Evolutionary conservation across 306 rosid genomes (phyloP), one percentile per base, ranked within the genome.

Genomic region (Glycine tomentella): DNA sequence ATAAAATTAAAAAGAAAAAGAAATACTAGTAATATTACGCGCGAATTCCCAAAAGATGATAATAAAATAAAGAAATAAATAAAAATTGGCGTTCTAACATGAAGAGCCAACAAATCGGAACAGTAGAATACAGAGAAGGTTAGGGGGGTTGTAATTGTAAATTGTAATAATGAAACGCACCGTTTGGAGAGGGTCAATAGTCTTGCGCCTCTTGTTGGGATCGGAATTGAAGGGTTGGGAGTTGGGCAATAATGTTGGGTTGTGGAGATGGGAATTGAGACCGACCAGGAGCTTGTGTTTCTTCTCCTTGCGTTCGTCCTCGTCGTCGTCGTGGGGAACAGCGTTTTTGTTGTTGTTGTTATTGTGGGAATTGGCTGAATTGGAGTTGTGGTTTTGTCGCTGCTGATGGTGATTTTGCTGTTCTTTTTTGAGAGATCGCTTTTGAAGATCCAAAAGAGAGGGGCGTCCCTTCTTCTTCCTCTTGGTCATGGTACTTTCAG

Each of bases 401-500:
- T 5, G 44, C 44, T 38, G 44, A 0, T 38, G 44, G 6, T 61
- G 90, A 25, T 25, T 25, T 25, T 25, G 31, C 31, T 25, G 90
- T 51, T 89, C 95, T 49, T 88, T 75, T 45, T 85, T 91, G 77
- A 95, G 90, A 34, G 89, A 88, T 74, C 99, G 94, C 69, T 87
- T 95, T 90, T 93, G 97, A 79, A 95, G 98, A 93, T 95, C 99
- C 79, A 95, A 84, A 36, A 95, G 99, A 74, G 99, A 93, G 3
- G 99, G 99, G 25, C 99, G 99, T 0, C 99, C 99, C 85, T 95
- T 95, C 97, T 95, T 95, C 88, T 89, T 90, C 91, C 73, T 90
- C 90, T 85, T 85, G 88, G 81, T 91, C 86, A 16, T 25, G 31
- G 31, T 49, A 1, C 86, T 81, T 74, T 86, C 89, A 79, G 97